Evolutionary conservation across 1,284 basidiomycete genomes (phyloP), one percentile per base, ranked within the genome.

Genomic region (Pyrrhoderma noxium): DNA sequence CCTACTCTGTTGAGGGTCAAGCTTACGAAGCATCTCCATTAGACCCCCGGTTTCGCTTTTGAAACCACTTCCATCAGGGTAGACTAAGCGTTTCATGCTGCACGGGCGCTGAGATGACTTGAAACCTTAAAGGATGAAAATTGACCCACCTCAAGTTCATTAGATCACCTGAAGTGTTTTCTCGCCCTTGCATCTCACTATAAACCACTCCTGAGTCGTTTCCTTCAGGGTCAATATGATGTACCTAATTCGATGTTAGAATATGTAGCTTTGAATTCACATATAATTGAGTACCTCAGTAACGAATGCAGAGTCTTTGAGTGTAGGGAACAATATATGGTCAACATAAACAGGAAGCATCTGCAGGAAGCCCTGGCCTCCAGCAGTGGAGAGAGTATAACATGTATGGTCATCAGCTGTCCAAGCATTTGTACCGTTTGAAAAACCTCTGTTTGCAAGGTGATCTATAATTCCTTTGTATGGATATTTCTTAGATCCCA

Each of bases 381-480:
- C 96, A 14, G 96, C 96, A 2, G 95, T 99, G n/a, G 90, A 89
- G 57, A 96, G 86, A 1, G 95, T 99, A 67, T 98, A 99, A 7
- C 91, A 92, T 18, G 93, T 95, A 60, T 91, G 84, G 61, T 92
- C 90, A 34, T 79, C 87, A 64, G 89, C 89, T 45, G 87, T 89
- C 84, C 82, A 88, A 13, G 86, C 87, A 63, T 89, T 88, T 16
- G 95, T 98, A 25, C 93, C 92, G 55, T 91, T 85, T 9, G 93
- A 93, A 64, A 95, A 98, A 8, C 93, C 92, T 48, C 94, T 81
- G 67, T 97, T 99, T 8, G 96, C 96, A n/a, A 99, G 77, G 57
- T 90, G 86, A 70, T 99, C 96, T 50, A 99, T 82, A 45, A 98
- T 89, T 23, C 95, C 96, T 67, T 99, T 99, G 77, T 92, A 94